Evolutionary conservation across 495 filamentous ascomycete genomes (phyloP).

Genomic region (Tuber umbilicatum): DNA sequence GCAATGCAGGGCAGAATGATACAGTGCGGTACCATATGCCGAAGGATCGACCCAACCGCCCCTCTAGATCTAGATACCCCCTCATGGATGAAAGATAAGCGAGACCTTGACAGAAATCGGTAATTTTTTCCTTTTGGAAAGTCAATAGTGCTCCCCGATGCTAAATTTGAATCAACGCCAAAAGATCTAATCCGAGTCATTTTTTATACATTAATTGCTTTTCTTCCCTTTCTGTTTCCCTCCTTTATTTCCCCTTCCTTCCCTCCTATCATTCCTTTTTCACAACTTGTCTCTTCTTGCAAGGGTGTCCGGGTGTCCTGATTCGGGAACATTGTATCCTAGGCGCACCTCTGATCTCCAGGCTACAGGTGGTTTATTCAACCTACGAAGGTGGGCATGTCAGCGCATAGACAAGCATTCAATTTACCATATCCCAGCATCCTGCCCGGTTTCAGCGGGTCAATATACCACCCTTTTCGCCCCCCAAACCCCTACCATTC

Average conservation of each 20-base stretch:
- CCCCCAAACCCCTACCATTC: not conserved
- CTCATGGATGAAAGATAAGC: not conserved
- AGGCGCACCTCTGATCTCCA: not conserved
- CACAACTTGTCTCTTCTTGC: not conserved
- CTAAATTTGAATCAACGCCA: not conserved
- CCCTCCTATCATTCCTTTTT: not conserved
- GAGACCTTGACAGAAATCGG: not conserved
- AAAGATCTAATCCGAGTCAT: not conserved
- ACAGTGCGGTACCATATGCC: not conserved
- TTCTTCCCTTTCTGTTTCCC: not conserved
- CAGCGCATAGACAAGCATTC: not conserved
- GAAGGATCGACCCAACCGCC: not conserved
- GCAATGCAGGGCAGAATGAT: not conserved
- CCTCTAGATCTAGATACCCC: not conserved
- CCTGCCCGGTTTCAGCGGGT: not conserved
- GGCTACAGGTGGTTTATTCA: not conserved
- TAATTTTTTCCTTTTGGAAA: not conserved
- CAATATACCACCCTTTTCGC: not conserved
- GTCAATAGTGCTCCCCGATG: not conserved
- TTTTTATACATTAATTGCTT: not conserved
- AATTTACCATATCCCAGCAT: not conserved
- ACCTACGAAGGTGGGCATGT: not conserved
- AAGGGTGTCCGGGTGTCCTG: not conserved
- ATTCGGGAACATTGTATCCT: not conserved
- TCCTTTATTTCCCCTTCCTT: not conserved